Conservation (phyloP, 345 rosid genomes). For the Citrus inodora region DNA sequence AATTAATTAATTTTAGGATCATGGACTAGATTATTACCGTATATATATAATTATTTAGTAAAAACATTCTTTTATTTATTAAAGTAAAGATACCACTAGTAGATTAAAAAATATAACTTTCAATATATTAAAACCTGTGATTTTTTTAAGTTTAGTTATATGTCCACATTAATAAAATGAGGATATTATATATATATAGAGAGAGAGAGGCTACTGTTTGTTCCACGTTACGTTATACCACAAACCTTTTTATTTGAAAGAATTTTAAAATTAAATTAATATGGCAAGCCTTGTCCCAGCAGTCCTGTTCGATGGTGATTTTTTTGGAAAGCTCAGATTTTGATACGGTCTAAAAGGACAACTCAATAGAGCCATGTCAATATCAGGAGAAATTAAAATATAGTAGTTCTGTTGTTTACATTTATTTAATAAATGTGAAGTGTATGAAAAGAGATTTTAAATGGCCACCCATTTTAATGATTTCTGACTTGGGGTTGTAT, state of each 20-base stretch:
- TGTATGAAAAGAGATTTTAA: not conserved
- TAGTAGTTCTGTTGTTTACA: not conserved
- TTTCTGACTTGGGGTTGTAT: not conserved
- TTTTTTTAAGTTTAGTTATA: too few species aligned
- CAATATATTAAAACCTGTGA: too few species aligned
- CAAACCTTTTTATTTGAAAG: not conserved
- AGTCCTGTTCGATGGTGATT: not conserved
- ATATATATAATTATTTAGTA: too few species aligned
- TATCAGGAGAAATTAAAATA: not conserved
- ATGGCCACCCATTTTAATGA: not conserved
- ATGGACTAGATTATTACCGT: fast-evolving
- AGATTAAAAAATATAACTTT: too few species aligned
- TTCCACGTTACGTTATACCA: not conserved
- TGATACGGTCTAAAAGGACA: not conserved
- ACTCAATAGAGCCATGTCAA: not conserved
- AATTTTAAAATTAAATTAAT: not conserved
- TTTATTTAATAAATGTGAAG: not conserved
- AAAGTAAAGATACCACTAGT: too few species aligned
- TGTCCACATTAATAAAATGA: too few species aligned
- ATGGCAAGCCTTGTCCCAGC: not conserved
- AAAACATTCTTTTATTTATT: too few species aligned
- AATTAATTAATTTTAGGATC: not conserved
- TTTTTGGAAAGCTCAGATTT: not conserved
- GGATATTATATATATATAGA: too few species aligned
- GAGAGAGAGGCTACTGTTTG: not conserved